Evolutionary conservation across 2,329 filamentous ascomycete species (phyloP).

Genomic region (Cytospora piceae): DNA sequence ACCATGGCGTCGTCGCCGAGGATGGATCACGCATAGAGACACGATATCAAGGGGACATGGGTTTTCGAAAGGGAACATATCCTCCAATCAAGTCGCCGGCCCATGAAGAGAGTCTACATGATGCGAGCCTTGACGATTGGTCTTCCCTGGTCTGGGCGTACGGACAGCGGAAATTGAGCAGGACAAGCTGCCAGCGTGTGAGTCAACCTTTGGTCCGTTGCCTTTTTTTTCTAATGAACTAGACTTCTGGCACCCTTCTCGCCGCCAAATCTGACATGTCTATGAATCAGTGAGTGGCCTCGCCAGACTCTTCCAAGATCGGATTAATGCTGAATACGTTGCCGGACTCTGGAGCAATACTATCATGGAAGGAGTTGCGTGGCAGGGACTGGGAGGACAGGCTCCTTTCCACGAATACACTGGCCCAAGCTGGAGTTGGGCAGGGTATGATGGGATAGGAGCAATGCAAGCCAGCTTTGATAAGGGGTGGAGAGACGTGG

Average conservation of each 20-base stretch:
- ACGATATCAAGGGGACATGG: not conserved
- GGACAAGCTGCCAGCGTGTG: slow-evolving; percentile 30
- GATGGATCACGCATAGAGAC: slow-evolving; percentile 9
- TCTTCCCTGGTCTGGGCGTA: slow-evolving; percentile 9
- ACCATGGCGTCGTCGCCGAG: slow-evolving; percentile 24
- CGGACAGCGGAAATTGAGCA: slow-evolving; percentile 27
- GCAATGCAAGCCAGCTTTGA: not conserved
- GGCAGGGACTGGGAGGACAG: slow-evolving; percentile 25
- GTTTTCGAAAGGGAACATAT: not conserved
- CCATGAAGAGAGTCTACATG: not conserved
- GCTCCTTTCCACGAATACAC: slow-evolving; percentile 21
- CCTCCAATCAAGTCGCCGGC: not conserved
- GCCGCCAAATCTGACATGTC: not conserved
- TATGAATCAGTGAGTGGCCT: slow-evolving; percentile 28
- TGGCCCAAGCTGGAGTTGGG: slow-evolving; percentile 34
- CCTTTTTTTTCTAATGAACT: no score
- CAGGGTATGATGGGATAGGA: slow-evolving; percentile 28
- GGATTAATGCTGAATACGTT: slow-evolving; percentile 27
- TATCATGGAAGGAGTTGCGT: slow-evolving; percentile 28
- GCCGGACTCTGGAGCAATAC: slow-evolving; percentile 31
- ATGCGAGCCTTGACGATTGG: not conserved
- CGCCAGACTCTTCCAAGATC: slow-evolving; percentile 26
- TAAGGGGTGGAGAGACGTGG: slow-evolving; percentile 14
- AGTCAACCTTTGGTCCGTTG: not conserved
- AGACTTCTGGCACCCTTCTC: no score